These are phyloP conservation scores for Populus deltoides DNA, from an alignment of 345 rosid species.

Conservation along the genomic window DNA sequence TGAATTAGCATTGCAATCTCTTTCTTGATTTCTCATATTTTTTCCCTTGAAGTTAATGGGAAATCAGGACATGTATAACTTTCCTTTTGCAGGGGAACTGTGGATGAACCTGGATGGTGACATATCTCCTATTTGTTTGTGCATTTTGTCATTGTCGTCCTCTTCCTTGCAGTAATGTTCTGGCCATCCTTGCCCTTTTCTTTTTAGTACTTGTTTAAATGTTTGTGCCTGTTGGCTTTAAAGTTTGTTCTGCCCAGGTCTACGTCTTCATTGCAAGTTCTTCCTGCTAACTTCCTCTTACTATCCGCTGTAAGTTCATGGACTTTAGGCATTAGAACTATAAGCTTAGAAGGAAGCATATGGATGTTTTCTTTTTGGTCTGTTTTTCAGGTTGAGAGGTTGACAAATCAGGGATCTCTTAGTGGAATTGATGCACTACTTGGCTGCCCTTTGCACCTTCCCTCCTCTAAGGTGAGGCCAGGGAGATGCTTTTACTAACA, in stretches of 20 bases:
- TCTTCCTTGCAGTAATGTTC: conserved; percentile 55
- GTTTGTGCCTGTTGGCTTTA: conserved; percentile 13
- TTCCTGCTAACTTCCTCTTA: conserved; percentile 69
- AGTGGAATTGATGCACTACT: conserved; percentile 84
- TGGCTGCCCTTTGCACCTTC: conserved; percentile 86
- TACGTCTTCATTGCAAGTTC: conserved; percentile 51
- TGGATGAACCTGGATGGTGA: conserved; percentile 94
- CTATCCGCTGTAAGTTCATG: conserved; percentile 66
- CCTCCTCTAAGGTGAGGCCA: conserved; percentile 58
- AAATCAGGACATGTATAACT: conserved; percentile 4
- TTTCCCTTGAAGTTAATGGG: conserved; percentile 9
- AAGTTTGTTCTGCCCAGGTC: conserved; percentile 45
- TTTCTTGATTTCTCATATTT: conserved; percentile 7
- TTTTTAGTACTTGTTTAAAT: conserved; percentile 11
- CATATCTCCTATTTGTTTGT: conserved; percentile 79
- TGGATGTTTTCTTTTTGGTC: background rate
- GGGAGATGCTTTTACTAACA: background rate
- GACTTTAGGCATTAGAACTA: conserved; percentile 18
- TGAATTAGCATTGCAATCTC: conserved; percentile 14
- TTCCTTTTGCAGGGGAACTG: conserved; percentile 57
- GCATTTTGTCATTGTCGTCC: conserved; percentile 64
- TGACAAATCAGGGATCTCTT: conserved; percentile 78
- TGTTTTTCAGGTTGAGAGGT: conserved; percentile 59
- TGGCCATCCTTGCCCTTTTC: conserved; percentile 11
- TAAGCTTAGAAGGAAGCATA: conserved; percentile 9